Base-by-base conservation (phyloP, 2,329 filamentous ascomycete species). In the Sclerotinia borealis region DNA sequence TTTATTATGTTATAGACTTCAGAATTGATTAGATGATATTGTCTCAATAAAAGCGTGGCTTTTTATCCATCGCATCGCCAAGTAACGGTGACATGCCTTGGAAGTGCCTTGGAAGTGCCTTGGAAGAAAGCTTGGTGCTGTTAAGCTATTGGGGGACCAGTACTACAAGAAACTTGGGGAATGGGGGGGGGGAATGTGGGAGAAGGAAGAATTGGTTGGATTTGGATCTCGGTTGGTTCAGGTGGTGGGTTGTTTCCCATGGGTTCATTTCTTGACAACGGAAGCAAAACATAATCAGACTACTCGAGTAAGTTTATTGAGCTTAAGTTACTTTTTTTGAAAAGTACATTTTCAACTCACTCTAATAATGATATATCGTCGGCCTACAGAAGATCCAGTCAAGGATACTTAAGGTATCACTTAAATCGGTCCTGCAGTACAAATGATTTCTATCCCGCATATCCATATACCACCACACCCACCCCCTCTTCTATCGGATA, bases 101-200 rank as follows among this genome's bases (percentile, higher is more conserved):
- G 45, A 55, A 43, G 47, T 41, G 47, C 34, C 59, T 61, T 52
- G 59, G 45, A 55, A 43, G 47, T 49, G 47, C 47, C 27, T 49
- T 49, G 27, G 48, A 13, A n/a, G n/a, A 61, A 61, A 61, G 59
- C 59, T 61, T 61, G 59, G 48, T 61, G 36, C 36, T 36, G 49
- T 52, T 61, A 61, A 61, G 59, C 59, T 52, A 45, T 47, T 31
- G 47, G 47, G 55, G 54, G 36, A 25, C 25, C 29, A 22, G 56
- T 49, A 17, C 41, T 29, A 49, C 43, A 19, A 13, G 31, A 52
- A 52, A 41, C n/a, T 60, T 39, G 36, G 22, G 45, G 45, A 27
- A 19, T 49, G 48, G 48, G 41, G 56, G 45, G 29, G 34, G n/a
- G n/a, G n/a, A n/a, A n/a, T n/a, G n/a, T n/a, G n/a, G n/a, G n/a